Base-by-base conservation (phyloP, 306 rosid genomes). In the Ormosia emarginata region DNA sequence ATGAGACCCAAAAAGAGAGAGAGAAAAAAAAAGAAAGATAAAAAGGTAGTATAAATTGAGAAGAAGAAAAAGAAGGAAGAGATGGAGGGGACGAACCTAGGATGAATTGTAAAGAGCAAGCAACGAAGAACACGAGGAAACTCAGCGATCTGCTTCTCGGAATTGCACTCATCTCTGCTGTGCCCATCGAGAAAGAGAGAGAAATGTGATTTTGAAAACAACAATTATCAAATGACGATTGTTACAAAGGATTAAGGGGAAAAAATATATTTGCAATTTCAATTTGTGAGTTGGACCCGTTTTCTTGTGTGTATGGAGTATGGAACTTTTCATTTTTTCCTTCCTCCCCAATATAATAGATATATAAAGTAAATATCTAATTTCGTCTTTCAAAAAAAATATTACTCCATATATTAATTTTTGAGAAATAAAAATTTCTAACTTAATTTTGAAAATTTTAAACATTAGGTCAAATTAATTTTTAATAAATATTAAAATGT, bases 51-150 rank as follows among this genome's bases (percentile, higher is more conserved):
- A 36, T 36, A 9, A 61, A 59, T 15, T 4, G 71, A 43, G 29
- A 36, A 18, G 7, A 29, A 8, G 18, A 73, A 14, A 72, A 36
- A 18, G 7, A 29, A 5, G 18, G 77, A 14, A 72, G 80, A 74
- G 85, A 86, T 66, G 67, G 72, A 78, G 69, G 72, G 75, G 69
- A 13, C 67, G 15, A 81, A 91, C 94, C 94, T 75, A 80, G 73
- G 73, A 82, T 6, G 81, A 89, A 84, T 63, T 82, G 89, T 8
- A 82, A 80, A 30, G 78, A 87, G 78, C 79, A 64, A 13, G 80
- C 71, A 70, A 85, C 73, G 66, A 85, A 46, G 61, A 89, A 66
- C 1, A 79, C 8, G 66, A 83, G 34, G 40, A 83, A 87, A 67
- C 36, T 57, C 62, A 66, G 77, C 61, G 86, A 81, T 82, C 88